Conservation (phyloP, 179 eudicot species). For the Monotropa hypopitys region DNA sequence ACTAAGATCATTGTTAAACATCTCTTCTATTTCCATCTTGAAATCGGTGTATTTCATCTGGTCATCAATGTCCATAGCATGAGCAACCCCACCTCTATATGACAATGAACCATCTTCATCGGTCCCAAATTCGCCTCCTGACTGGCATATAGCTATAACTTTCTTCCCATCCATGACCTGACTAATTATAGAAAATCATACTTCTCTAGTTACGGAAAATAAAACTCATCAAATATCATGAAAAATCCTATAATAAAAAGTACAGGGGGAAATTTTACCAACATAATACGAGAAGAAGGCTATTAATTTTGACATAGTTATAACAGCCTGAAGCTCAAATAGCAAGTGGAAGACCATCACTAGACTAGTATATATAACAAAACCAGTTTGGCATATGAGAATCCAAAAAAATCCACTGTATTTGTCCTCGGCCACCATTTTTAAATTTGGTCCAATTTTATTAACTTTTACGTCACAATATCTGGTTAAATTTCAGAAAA, state of each 20-base stretch:
- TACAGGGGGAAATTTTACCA: background rate
- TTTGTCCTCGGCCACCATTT: background rate
- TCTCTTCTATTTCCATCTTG: constrained; percentile 68
- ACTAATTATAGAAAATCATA: background rate
- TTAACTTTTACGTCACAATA: background rate
- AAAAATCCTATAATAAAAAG: background rate
- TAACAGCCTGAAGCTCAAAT: background rate
- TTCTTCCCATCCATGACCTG: constrained; percentile 61
- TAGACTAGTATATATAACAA: background rate
- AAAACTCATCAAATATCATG: background rate
- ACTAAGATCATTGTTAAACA: constrained; percentile 44
- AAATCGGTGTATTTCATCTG: constrained; percentile 47
- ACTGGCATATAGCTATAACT: constrained; percentile 77
- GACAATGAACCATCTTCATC: constrained; percentile 45
- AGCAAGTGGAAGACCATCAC: background rate
- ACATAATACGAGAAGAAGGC: background rate
- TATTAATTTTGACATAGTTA: background rate
- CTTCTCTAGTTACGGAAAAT: background rate
- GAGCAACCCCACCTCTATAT: constrained; percentile 88
- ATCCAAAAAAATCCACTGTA: background rate
- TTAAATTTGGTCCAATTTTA: background rate
- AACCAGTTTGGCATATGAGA: background rate
- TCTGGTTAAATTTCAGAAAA: background rate
- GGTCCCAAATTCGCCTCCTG: constrained; percentile 63
- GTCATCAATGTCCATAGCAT: constrained; percentile 75